Conservation (phyloP, 202 grass and related monocot genomes). For the Carex sylvatica region DNA sequence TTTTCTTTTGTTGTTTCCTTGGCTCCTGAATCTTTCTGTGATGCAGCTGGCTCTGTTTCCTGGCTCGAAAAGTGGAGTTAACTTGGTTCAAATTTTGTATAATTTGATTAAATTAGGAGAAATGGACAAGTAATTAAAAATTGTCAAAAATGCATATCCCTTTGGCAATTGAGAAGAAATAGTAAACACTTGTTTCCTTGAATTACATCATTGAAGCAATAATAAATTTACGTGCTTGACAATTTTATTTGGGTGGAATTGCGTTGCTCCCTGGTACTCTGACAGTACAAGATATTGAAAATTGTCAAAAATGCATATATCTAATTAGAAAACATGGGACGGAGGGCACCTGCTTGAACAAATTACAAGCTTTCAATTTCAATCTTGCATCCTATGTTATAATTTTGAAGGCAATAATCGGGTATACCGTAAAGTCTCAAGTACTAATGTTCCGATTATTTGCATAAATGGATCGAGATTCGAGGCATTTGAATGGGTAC, state of each 20-base stretch:
- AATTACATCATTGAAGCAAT: too few species aligned
- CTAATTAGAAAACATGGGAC: too few species aligned
- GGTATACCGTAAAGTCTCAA: neutral
- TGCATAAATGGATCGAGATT: too few species aligned
- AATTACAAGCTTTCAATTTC: neutral
- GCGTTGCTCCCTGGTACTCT: constrained; percentile 77
- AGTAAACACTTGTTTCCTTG: too few species aligned
- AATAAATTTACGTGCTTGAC: constrained; percentile 55
- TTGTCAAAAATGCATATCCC: neutral
- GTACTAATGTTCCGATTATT: too few species aligned
- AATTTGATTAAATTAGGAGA: neutral
- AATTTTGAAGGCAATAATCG: neutral
- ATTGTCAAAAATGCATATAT: too few species aligned
- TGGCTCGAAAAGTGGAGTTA: neutral
- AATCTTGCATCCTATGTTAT: neutral
- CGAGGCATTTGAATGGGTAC: too few species aligned
- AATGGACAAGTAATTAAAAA: neutral
- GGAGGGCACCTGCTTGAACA: neutral
- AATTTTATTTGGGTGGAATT: constrained; percentile 91
- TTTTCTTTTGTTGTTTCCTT: too few species aligned
- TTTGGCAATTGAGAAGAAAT: neutral
- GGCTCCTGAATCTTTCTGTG: neutral
- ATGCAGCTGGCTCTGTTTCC: neutral
- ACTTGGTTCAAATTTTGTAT: neutral
- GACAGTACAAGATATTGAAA: constrained; percentile 14